Evolutionary conservation across 768 basidiomycete genomes (phyloP), one percentile per base, ranked within the genome.

Genomic region (Amanita subjunquillea): DNA sequence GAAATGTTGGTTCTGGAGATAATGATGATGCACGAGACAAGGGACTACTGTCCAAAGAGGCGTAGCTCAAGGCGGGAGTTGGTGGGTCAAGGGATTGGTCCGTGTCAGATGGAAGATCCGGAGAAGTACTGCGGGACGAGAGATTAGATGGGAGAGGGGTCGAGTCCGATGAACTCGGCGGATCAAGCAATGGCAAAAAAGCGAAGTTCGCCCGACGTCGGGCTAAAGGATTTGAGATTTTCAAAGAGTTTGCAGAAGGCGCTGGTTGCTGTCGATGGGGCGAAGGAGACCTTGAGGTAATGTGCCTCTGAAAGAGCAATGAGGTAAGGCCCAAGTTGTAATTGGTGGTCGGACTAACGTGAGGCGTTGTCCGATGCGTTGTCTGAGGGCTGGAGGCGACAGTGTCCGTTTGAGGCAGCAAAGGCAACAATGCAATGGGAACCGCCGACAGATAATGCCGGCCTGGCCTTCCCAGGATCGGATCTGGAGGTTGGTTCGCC

Each of bases 391-490:
- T 52, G 15, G 27, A 34, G 52, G 2, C 55, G 52, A 36, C 43
- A 54, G 25, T 53, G 34, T 57, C 48, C 12, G 59, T 36, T 23
- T 68, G 63, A 6, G 72, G 60, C 23, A 74, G 71, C 23, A 87
- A 70, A 0, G 83, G 85, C 2, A 87, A 60, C 0, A 87, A 71
- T 3, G 74, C 74, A 38, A 87, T 82, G 37, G 85, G 85, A 5
- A 87, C 83, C 10, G 70, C 68, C 30, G 72, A 69, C 43, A 77
- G 71, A 56, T 69, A 73, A 44, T 72, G 73, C 39, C 67, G 65
- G 17, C 62, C 66, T 10, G 64, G 70, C 34, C 63, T 67, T 38
- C 72, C 74, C 0, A 73, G 66, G 27, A 73, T 55, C 1, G 62
- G 65, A 61, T 76, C 77, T 3, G 64, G 62, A 0, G 69, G 73